Evolutionary conservation across 1,284 basidiomycete species (phyloP), one percentile per base, ranked within the genome.

Genomic region (Pterulicium gracile): DNA sequence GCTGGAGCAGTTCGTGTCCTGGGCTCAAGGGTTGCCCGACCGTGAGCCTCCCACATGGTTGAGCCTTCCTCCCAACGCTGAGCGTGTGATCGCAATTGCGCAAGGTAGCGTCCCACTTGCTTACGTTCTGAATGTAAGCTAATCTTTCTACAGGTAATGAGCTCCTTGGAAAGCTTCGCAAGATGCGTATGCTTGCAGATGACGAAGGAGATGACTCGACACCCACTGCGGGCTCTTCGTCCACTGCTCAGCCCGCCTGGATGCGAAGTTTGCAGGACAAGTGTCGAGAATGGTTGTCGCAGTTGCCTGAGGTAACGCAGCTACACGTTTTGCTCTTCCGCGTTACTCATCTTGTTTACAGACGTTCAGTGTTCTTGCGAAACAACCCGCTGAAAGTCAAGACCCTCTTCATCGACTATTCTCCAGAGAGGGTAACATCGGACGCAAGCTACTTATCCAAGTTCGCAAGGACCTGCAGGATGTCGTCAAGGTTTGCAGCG

Each of bases 11-110:
- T 98, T 93, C 75, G 57, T 94, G 48, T 68, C 75, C 12, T 98
- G 94, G 94, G 86, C 90, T 3, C 78, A 84, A 55, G 72, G 73
- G 14, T 65, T 97, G 34, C 94, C 93, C 1, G 91, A 95, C 57
- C 79, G 86, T 42, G 89, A 95, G 60, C 93, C 93, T 2, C 91
- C 91, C 1, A 79, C 88, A 22, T 96, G 93, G 91, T 72, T 97
- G 45, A 88, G 88, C 56, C 72, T 97, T 22, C 92, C 93, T 3
- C 82, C 86, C 0, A 88, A 87, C 15, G 92, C 93, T 15, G 92
- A 96, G 60, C 79, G 83, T 19, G 83, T 96, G 32, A 93, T 96
- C 54, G 91, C 93, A 4, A 65, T 89, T 44, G 85, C 86, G 2
- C 88, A 95, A 74, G 93, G 93, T 90, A 57, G 55, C 69, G 44